Conservation (phyloP, 176 grass and related monocot genomes). For the Cenchrus americanus region DNA sequence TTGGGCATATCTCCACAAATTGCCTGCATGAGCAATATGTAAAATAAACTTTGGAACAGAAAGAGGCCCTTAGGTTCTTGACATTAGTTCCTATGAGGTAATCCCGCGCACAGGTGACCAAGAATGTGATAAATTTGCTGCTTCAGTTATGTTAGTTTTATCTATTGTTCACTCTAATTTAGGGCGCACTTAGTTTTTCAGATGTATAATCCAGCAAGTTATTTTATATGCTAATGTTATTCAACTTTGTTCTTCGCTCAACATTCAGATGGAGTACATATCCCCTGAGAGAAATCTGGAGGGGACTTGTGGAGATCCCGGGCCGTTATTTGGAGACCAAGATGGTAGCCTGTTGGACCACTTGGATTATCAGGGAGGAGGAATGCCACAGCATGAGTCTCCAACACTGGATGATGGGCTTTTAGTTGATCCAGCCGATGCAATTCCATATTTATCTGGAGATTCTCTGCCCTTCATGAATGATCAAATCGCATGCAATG, state of each 20-base stretch:
- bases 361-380: slow-evolving; percentile 54
- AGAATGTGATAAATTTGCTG: background rate
- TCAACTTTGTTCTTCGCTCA: slow-evolving; percentile 34
- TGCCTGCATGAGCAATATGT: background rate
- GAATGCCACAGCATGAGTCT: slow-evolving; percentile 46
- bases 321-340: slow-evolving; percentile 48
- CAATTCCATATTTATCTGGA: slow-evolving; percentile 42
- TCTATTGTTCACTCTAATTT: slow-evolving; percentile 7
- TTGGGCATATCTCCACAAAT: background rate
- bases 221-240: slow-evolving; percentile 29
- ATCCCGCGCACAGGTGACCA: background rate
- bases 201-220: slow-evolving; percentile 24
- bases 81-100: slow-evolving; percentile 23
- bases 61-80: background rate
- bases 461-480: slow-evolving; percentile 48
- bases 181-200: background rate
- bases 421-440: slow-evolving; percentile 44
- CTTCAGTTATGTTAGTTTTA: slow-evolving; percentile 30
- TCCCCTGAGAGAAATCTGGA: slow-evolving; percentile 64
- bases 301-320: slow-evolving; percentile 59
- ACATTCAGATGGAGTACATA: slow-evolving; percentile 61
- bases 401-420: slow-evolving; percentile 46
- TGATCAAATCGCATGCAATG: slow-evolving; percentile 54
- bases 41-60: background rate
- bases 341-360: slow-evolving; percentile 56